A percentile compares a stretch with the other conserved stretches of the same genome.
Conservation (phyloP, 108 stramenopile species). For the Aurantiochytrium sp. region DNA sequence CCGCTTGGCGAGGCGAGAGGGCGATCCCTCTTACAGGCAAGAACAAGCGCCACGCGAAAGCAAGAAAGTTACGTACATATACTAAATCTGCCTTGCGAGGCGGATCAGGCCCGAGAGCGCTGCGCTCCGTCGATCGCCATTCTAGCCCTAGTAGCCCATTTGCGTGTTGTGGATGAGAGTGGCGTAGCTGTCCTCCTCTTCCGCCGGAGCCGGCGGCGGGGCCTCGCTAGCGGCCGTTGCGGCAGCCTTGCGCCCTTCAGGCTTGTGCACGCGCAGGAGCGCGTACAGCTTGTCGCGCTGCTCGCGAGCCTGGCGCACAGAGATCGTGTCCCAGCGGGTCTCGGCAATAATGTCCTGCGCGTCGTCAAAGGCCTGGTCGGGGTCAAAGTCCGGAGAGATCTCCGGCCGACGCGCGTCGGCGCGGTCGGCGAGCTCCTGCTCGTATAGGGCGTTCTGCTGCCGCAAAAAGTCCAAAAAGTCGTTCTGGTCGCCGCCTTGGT, state of each 20-base stretch:
- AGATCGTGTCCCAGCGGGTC: background rate
- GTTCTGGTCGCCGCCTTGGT: background rate
- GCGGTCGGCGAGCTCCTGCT: background rate
- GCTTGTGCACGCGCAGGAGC: background rate
- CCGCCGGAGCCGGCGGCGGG: background rate
- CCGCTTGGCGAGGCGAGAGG: too few relatives aligned
- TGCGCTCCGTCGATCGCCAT: too few relatives aligned
- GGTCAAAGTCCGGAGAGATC: background rate
- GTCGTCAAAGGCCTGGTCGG: conserved; percentile 16
- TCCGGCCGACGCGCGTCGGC: background rate
- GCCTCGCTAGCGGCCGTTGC: background rate
- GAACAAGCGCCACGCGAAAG: too few relatives aligned
- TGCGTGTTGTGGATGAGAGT: conserved; percentile 8
- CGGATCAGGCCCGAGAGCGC: too few relatives aligned
- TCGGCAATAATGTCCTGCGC: background rate
- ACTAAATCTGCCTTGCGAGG: too few relatives aligned
- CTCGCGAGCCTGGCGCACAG: background rate
- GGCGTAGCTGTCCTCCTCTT: conserved; percentile 4
- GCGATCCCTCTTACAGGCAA: too few relatives aligned
- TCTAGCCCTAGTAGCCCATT: background rate
- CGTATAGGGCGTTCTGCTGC: background rate
- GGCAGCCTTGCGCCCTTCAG: background rate
- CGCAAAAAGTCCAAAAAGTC: conserved; percentile 21
- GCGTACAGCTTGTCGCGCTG: background rate
- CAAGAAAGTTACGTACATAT: too few relatives aligned